Base-by-base conservation (phyloP, 2,329 filamentous ascomycete genomes). In the Passalora sequoiae region DNA sequence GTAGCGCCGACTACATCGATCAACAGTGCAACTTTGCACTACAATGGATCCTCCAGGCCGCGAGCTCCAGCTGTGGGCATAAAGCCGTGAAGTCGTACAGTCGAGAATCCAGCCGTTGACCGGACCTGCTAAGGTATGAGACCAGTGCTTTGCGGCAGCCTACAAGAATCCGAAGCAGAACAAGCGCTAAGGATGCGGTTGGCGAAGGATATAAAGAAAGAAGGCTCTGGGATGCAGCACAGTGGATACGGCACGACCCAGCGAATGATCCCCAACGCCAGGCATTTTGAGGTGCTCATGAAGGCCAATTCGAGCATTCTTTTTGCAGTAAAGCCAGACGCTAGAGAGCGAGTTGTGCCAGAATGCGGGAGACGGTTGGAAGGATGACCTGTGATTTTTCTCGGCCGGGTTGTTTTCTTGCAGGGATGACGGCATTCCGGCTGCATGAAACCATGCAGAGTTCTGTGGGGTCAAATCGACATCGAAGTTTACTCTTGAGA, bases 381-480 rank as follows among this genome's bases (percentile, higher is more conserved):
- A 33, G 30, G 30, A 33, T 33, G 30, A 33, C 30, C 21, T 19
- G 30, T 33, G 30, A n/a, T n/a, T 7, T 33, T 19, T 15, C 30
- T 32, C 4, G 30, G 30, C 30, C 17, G 30, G 30, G 30, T 32
- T 17, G 15, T 9, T 32, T 2, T 12, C 13, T 17, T 33, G 30
- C 30, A 33, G 30, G 30, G 30, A 33, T 33, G 30, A 33, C 30
- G 20, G 30, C 30, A 33, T 33, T 19, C n/a, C 7, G 30, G 30
- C 30, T 30, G n/a, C 16, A 15, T 12, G 2, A 12, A 12, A 30
- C 28, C 30, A 9, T 19, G n/a, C 30, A 33, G 30, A 33, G 16
- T 33, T 33, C n/a, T 33, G 30, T 33, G 15, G 30, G 30, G 30
- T 19, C 30, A 12, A 19, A 15, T 19, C 16, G n/a, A 4, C 30